A percentile compares a stretch with the other conserved stretches of the same genome.
These are phyloP conservation scores for Candida coleopterorum DNA, from an alignment of 805 yeast genomes.

Conservation along the genomic window DNA sequence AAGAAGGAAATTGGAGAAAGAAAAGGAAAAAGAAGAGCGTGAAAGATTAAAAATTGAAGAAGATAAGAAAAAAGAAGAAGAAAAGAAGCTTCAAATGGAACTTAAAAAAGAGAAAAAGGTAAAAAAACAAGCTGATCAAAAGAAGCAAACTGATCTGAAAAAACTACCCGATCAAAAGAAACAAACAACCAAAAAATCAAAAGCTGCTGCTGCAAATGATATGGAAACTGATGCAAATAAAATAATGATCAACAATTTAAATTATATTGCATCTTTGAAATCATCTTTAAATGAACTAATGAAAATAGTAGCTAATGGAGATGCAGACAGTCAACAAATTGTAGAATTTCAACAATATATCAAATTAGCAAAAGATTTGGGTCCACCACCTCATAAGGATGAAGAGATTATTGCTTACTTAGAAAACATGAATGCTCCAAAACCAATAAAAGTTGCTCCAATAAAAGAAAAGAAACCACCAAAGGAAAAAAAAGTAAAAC, in stretches of 20 bases:
- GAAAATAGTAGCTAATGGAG: slow-evolving; percentile 83
- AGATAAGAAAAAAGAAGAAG: slow-evolving; percentile 12
- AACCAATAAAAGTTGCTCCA: slow-evolving; percentile 40
- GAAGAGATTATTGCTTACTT: slow-evolving; percentile 5
- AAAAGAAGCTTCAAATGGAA: slow-evolving; percentile 4
- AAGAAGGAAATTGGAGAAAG: slow-evolving; percentile 3
- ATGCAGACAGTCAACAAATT: slow-evolving; percentile 68
- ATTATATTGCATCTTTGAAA: slow-evolving; percentile 75
- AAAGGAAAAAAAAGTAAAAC: slow-evolving; percentile 11
- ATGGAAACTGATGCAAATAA: slow-evolving; percentile 63
- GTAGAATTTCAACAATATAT: slow-evolving; percentile 77
- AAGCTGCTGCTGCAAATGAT: slow-evolving; percentile 20
- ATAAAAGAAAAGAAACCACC: slow-evolving; percentile 13
- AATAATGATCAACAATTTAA: slow-evolving; percentile 80
- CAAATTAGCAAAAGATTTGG: slow-evolving; percentile 72
- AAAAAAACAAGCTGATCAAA: neutral
- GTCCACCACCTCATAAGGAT: slow-evolving; percentile 40
- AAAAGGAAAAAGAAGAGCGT: slow-evolving; percentile 13
- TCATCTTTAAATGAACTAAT: slow-evolving; percentile 63
- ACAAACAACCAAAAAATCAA: neutral
- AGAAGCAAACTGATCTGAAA: neutral
- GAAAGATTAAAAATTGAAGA: slow-evolving; percentile 18
- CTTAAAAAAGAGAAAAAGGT: neutral
- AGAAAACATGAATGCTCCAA: slow-evolving; percentile 5
- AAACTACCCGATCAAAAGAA: neutral